Base-by-base conservation (phyloP, 805 yeast species). In the Starmerella scarabaei region DNA sequence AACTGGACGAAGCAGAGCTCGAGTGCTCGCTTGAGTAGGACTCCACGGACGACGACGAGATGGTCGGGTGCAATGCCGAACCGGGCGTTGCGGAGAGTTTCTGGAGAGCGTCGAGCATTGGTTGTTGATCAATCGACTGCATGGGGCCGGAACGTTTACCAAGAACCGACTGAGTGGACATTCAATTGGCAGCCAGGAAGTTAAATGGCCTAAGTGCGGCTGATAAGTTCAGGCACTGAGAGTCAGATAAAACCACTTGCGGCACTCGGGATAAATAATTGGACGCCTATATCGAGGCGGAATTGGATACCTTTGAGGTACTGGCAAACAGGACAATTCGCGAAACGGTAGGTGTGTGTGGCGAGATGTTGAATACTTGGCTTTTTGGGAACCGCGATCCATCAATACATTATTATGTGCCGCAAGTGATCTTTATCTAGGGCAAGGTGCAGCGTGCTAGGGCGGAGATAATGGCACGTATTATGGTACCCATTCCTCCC, bases 131-230 rank as follows among this genome's bases (percentile, higher is more conserved):
- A 4, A 23, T 26, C 14, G 23, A 12, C 17, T 37, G 29, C 11
- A 33, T 23, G 9, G 37, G 37, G 3, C 41, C 41, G 3, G 41
- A 16, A 19, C 41, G 41, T 35, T 40, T 40, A 28, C 43, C 36
- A 23, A 33, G 30, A 34, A 21, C 33, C 19, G 33, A 16, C 8
- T 19, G 6, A 16, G 33, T 9, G 5, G n/a, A 19, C 33, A 30
- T 28, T 30, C 6, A 5, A n/a, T n/a, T n/a, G n/a, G n/a, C n/a
- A n/a, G n/a, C n/a, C n/a, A n/a, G n/a, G n/a, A n/a, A n/a, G n/a
- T n/a, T n/a, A n/a, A n/a, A n/a, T n/a, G n/a, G n/a, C n/a, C n/a
- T n/a, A n/a, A n/a, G n/a, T n/a, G n/a, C n/a, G n/a, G n/a, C n/a
- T n/a, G n/a, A n/a, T n/a, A n/a, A n/a, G n/a, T n/a, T n/a, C n/a